Evolutionary conservation across 257 asterid genomes (phyloP), one percentile per base, ranked within the genome.

Genomic region (Ilex asprella): DNA sequence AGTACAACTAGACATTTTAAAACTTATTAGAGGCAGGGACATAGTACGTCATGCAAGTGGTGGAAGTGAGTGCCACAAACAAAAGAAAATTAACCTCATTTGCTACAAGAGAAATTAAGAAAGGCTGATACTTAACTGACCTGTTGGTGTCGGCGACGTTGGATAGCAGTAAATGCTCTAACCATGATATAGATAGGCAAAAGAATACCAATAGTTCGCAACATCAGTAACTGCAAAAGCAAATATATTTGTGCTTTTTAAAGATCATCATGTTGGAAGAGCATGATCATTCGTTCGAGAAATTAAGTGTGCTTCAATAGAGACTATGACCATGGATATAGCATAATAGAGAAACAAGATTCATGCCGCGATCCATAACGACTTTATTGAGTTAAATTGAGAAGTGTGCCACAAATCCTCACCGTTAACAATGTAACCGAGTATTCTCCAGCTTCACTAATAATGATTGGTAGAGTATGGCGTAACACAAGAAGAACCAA

Each of bases 401-500:
- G 50, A 7, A 0, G 13, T 12, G 11, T 44, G 13, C 50, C 11
- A 44, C 50, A 8, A 44, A 53, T 7, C 15, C 69, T 32, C 58
- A 76, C 81, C 68, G 44, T 68, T 59, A 63, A 32, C 29, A 62
- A 30, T 31, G 58, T 16, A 6, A 63, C 49, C 30, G 75, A 68
- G 59, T 67, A 61, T 30, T 64, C 66, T 14, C 63, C 81, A 27
- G 58, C 13, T 31, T 58, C 62, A 60, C 55, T 31, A 31, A 76
- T 32, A 65, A 67, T 61, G 54, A 70, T 50, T 0, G 81, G 81
- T 51, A 76, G 52, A 9, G 84, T 76, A 55, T 84, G 89, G 6
- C 90, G 88, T 64, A 84, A 39, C 16, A 91, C 82, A 75, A 88
- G 80, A 69, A 88, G 85, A 59, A 82, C 73, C 50, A 78, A 50